These are phyloP conservation scores for Phytopythium delawarense DNA, from an alignment of 352 stramenopile species.

Conservation along the genomic window DNA sequence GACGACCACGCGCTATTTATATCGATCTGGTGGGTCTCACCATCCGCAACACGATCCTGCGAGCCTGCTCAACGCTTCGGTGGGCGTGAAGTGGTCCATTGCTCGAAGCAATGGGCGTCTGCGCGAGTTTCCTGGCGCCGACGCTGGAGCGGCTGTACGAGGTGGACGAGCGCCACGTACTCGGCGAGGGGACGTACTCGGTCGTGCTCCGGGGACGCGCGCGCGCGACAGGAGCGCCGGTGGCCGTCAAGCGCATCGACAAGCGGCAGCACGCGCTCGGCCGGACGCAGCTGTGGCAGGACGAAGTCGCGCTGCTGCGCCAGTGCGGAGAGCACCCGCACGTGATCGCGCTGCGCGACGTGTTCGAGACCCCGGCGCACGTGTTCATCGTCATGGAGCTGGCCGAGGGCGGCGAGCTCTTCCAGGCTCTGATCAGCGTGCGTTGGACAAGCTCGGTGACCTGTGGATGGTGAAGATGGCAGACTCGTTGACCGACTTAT, in stretches of 20 bases:
- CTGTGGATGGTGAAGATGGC: neutral
- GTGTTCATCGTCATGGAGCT: slow-evolving; percentile 63
- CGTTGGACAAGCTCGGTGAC: neutral
- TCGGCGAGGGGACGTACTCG: slow-evolving; percentile 46
- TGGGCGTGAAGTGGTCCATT: neutral
- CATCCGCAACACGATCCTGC: neutral
- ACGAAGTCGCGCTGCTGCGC: slow-evolving; percentile 44
- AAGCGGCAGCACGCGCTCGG: slow-evolving; percentile 19
- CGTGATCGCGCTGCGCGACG: slow-evolving; percentile 46
- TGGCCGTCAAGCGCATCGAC: slow-evolving; percentile 66
- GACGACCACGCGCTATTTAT: neutral
- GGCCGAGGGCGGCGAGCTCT: slow-evolving; percentile 58
- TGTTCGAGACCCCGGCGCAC: slow-evolving; percentile 42
- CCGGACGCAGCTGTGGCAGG: slow-evolving; percentile 26
- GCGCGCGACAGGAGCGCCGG: slow-evolving; percentile 22
- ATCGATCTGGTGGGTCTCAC: neutral
- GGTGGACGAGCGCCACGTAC: slow-evolving; percentile 31
- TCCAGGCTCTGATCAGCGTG: slow-evolving; percentile 57
- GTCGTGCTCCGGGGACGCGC: slow-evolving; percentile 42
- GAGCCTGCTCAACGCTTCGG: neutral
- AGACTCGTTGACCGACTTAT: neutral
- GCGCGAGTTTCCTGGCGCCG: slow-evolving; percentile 27
- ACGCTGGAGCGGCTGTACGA: slow-evolving; percentile 35
- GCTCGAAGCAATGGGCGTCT: slow-evolving; percentile 32
- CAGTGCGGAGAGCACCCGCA: slow-evolving; percentile 49